Evolutionary conservation across 495 filamentous ascomycete genomes (phyloP), one percentile per base, ranked within the genome.

Genomic region (Hyaloscypha hepaticicola): DNA sequence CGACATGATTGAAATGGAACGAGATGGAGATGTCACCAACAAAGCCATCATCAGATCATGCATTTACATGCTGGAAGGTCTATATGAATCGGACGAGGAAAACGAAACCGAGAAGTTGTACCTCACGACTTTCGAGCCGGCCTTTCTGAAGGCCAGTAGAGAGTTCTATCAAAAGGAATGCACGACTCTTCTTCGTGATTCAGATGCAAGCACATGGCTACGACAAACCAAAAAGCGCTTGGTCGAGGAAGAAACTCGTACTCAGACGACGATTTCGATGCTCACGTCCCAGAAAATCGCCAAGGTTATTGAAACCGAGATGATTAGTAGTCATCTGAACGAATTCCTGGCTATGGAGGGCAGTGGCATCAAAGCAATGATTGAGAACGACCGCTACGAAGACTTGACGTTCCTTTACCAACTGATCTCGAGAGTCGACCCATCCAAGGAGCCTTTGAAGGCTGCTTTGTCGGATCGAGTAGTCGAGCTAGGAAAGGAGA

Each of bases 1-100:
- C 0, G 93, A 96, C 67, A 90, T 96, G 80, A 89, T 99, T 61
- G 88, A 90, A 55, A 89, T 97, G 83, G 95, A 97, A 70, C 81
- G 96, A 28, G 88, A 91, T 48, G 96, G 93, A 14, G 92, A 98
- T 66, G 86, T 92, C 11, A 93, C 98, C 64, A 88, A 98, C 73
- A 89, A 89, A 67, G 82, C 85, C 27, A 79, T 96, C 8, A 85
- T 98, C 50, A 88, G 91, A 66, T 87, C 90, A 28, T 92, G 90
- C 73, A 82, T 92, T 0, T 87, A 91, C 66, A 97, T 98, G 93
- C 80, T 99, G 3, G 95, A 98, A 73, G 85, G 85, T 31, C 83
- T 99, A 0, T 96, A 96, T 72, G 91, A 96, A 72, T 89, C 86
- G 0, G 82, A 89, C 34, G 80, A 83, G 1, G 92, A 96, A 69